These are phyloP conservation scores for Dictyostelium citrinum DNA, from an alignment of 78 protist genomes.

Conservation along the genomic window DNA sequence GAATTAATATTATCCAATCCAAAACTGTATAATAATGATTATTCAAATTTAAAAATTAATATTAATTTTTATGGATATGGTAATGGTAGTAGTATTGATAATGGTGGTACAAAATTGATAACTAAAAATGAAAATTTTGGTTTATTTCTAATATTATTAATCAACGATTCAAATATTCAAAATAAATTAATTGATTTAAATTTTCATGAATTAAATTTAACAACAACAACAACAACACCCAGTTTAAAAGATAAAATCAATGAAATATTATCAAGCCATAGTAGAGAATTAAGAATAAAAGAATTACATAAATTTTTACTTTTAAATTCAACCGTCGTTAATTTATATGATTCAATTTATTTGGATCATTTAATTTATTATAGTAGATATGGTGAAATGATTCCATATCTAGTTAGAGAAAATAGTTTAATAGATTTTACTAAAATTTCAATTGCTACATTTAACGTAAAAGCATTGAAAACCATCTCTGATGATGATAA, in stretches of 20 bases:
- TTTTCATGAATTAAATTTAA: background rate
- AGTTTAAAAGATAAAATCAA: too few relatives aligned
- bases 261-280: too few relatives aligned
- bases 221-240: background rate
- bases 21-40: too few relatives aligned
- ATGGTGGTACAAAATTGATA: too few relatives aligned
- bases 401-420: background rate
- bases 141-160: too few relatives aligned
- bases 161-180: background rate
- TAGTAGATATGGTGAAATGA: background rate
- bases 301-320: background rate
- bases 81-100: too few relatives aligned
- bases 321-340: too few relatives aligned
- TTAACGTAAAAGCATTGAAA: background rate
- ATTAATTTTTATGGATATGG: background rate
- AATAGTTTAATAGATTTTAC: background rate
- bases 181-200: background rate
- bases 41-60: background rate
- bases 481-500: background rate
- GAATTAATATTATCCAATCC: background rate
- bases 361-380: background rate
- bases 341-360: background rate
- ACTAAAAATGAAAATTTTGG: too few relatives aligned
- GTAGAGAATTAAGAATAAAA: background rate
- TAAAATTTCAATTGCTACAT: background rate